phyloP scores from a whole-genome alignment of 371 early-diverging fungal genomes.

The Neoconidiobolus thromboides region DNA sequence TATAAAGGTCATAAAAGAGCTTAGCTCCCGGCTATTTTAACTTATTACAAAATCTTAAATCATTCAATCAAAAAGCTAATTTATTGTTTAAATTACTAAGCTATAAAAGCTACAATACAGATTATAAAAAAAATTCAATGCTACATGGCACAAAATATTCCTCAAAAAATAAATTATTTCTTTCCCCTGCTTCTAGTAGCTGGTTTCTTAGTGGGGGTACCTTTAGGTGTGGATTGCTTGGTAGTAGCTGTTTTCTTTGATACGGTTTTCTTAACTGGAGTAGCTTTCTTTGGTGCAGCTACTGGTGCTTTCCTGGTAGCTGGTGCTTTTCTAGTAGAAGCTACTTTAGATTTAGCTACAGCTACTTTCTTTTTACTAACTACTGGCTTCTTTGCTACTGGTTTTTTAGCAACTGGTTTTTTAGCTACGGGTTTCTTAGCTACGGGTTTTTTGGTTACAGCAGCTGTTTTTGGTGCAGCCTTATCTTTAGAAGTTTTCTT shows the following conservation, averaged over 20 bases:
- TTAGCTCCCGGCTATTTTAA: no score
- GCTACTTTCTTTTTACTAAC: not conserved
- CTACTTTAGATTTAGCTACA: not conserved
- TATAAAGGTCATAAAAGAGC: no score
- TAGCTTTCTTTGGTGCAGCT: not conserved
- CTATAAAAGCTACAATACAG: no score
- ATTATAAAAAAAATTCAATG: no score
- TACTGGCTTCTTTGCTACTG: not conserved
- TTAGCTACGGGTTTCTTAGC: constrained; percentile 15
- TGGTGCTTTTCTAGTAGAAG: no score
- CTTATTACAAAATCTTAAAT: no score
- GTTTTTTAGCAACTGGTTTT: constrained; percentile 19
- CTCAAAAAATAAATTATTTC: no score
- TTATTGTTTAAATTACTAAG: no score
- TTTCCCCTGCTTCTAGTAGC: not conserved
- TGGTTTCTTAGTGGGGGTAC: not conserved
- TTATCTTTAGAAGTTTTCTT: constrained; percentile 9
- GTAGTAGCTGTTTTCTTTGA: not conserved
- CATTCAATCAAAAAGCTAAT: no score
- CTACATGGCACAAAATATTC: no score
- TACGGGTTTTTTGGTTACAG: constrained; percentile 10
- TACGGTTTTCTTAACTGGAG: not conserved
- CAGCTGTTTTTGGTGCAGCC: constrained; percentile 10
- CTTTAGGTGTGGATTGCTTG: not conserved
- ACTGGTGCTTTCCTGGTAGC: no score